Conservation (phyloP, 345 rosid species). For the Pistacia atlantica region DNA sequence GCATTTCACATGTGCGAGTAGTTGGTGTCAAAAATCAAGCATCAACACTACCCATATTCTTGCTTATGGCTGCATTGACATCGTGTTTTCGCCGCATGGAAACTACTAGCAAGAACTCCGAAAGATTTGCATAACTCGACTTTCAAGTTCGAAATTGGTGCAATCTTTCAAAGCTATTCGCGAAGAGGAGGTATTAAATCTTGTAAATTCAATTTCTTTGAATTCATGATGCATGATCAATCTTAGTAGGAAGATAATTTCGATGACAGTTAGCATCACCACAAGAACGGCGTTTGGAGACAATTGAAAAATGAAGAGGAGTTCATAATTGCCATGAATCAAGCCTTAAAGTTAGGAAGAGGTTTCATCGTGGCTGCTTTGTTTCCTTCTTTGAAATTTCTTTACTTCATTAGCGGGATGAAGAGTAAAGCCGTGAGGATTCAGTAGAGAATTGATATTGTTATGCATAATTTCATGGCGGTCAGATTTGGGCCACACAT, state of each 20-base stretch:
- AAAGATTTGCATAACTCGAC: slow-evolving; percentile 3
- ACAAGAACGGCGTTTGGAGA: slow-evolving; percentile 15
- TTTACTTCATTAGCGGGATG: slow-evolving; percentile 16
- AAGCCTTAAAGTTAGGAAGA: neutral
- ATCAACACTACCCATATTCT: no score
- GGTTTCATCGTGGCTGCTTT: slow-evolving; percentile 21
- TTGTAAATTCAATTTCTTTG: slow-evolving; percentile 13
- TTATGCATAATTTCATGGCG: no score
- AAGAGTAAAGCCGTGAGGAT: slow-evolving; percentile 19
- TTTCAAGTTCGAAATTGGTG: neutral
- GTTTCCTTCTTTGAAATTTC: slow-evolving; percentile 20
- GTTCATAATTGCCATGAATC: neutral
- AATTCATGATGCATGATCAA: neutral
- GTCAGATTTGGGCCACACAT: no score
- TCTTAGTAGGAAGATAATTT: slow-evolving; percentile 18
- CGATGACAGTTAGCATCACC: neutral
- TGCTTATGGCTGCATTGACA: neutral
- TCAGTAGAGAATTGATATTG: slow-evolving; percentile 11
- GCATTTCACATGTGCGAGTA: no score
- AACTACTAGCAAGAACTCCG: slow-evolving; percentile 9
- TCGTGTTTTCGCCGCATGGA: slow-evolving; percentile 18
- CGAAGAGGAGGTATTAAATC: slow-evolving; percentile 18
- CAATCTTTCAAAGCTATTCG: slow-evolving; percentile 8
- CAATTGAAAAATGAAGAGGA: slow-evolving; percentile 17
- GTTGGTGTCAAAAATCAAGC: no score